Base-by-base conservation (phyloP, 257 asterid species). In the Buddleja alternifolia region DNA sequence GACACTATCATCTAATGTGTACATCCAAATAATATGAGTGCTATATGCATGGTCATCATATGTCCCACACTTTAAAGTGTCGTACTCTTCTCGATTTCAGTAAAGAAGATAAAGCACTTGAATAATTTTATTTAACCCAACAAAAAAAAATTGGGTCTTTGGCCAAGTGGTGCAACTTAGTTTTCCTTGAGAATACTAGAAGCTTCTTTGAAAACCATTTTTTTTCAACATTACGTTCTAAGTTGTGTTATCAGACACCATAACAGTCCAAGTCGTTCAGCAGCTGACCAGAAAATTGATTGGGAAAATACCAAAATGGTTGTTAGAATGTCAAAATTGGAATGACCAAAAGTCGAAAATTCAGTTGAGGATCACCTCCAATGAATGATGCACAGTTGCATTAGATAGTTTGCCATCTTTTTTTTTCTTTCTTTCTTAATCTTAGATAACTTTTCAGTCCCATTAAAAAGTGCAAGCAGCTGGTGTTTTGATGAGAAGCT, bases 401-500 rank as follows among this genome's bases (percentile, higher is more conserved):
- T 67, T 8, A 15, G 70, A 55, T 48, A 56, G 40, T 36, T 44
- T 52, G 73, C 44, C 47, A 6, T 51, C 63, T 70, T 34, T 37
- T 75, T 1, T 29, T 14, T 24, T 19, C 40, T 75, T 42, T 24
- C 54, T 64, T 69, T 48, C 59, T 40, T 41, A 46, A 73, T 55
- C 37, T 10, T 58, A 37, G 15, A 29, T 60, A 8, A 17, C 58
- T 60, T 75, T 64, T 63, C 87, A 90, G 97, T 78, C 72, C 82
- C 88, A 34, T 86, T 83, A 25, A 80, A 53, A 79, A 86, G 90
- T 32, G 60, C 80, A 41, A 72, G 89, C 79, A 88, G 88, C 85
- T 90, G 89, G 96, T 77, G 89, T 61, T 88, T 90, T 73, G 95
- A 93, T 65, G 98, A 93, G 59, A 88, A 82, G 77, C 79, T 86